These are phyloP conservation scores for Leishmania aethiopica DNA, from an alignment of 208 protist genomes.

Conservation along the genomic window DNA sequence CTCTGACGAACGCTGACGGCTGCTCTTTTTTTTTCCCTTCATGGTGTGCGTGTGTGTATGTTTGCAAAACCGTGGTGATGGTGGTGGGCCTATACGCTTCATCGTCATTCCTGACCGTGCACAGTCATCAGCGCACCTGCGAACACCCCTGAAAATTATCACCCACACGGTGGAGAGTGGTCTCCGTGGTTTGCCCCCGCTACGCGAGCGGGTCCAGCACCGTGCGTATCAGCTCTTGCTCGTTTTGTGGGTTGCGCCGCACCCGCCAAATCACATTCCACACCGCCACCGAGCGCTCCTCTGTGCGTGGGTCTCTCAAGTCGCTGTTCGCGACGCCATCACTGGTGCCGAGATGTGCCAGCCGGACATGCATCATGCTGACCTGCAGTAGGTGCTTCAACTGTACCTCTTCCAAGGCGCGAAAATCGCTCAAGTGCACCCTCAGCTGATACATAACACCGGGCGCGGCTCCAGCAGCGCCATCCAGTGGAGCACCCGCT, in stretches of 20 bases:
- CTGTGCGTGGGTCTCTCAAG: background rate
- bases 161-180: background rate
- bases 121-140: background rate
- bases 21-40: background rate
- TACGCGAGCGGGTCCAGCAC: constrained; percentile 20
- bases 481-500: background rate
- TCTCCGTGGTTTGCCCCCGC: background rate
- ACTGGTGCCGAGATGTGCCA: constrained; percentile 10
- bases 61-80: background rate
- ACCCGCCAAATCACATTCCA: constrained; percentile 40
- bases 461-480: background rate
- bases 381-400: constrained; percentile 67
- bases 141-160: background rate
- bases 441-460: constrained; percentile 7
- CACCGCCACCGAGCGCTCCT: background rate
- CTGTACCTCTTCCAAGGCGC: constrained; percentile 15
- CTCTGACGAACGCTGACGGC: background rate
- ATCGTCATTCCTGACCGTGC: background rate
- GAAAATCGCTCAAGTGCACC: constrained; percentile 11
- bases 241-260: constrained; percentile 18
- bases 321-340: background rate
- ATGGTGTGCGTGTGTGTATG: background rate
- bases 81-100: background rate
- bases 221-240: constrained; percentile 22
- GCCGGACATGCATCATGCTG: constrained; percentile 39